Evolutionary conservation across 805 yeast species (phyloP).

Genomic region (Jamesozyma gamospora): DNA sequence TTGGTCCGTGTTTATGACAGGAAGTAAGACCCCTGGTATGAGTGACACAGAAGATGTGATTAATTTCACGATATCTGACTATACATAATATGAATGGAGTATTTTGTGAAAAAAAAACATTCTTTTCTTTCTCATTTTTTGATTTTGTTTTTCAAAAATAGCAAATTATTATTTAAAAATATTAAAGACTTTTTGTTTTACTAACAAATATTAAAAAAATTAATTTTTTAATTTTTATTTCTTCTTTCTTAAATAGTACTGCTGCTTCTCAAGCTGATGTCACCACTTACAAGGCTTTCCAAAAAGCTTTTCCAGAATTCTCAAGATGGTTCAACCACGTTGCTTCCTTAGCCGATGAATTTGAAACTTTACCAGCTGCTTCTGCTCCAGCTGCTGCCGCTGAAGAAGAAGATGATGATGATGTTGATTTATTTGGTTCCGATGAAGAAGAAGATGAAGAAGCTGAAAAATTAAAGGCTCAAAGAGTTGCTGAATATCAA

Average conservation of each 20-base stretch:
- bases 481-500: slow-evolving; percentile 96
- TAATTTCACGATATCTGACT: slow-evolving; percentile 34
- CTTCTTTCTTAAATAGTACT: slow-evolving; percentile 39
- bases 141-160: too few relatives aligned
- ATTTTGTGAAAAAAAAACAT: too few relatives aligned
- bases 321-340: slow-evolving; percentile 99
- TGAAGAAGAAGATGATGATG: slow-evolving; percentile 66
- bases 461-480: slow-evolving; percentile 94
- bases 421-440: slow-evolving; percentile 91
- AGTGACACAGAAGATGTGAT: slow-evolving; percentile 52
- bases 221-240: background rate
- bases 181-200: background rate
- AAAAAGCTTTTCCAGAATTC: slow-evolving; percentile 82
- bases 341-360: slow-evolving; percentile 84
- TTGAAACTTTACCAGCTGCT: slow-evolving; percentile 72
- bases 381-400: slow-evolving; percentile 44
- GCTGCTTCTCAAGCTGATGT: slow-evolving; percentile 95
- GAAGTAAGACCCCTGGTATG: slow-evolving; percentile 94
- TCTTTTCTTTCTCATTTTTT: background rate
- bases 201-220: slow-evolving; percentile 1
- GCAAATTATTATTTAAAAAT: too few relatives aligned
- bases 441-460: slow-evolving; percentile 91
- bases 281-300: slow-evolving; percentile 87
- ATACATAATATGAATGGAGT: background rate
- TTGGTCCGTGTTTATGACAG: slow-evolving; percentile 49